Base-by-base conservation (phyloP, 257 asterid species). In the Salvia hispanica region DNA sequence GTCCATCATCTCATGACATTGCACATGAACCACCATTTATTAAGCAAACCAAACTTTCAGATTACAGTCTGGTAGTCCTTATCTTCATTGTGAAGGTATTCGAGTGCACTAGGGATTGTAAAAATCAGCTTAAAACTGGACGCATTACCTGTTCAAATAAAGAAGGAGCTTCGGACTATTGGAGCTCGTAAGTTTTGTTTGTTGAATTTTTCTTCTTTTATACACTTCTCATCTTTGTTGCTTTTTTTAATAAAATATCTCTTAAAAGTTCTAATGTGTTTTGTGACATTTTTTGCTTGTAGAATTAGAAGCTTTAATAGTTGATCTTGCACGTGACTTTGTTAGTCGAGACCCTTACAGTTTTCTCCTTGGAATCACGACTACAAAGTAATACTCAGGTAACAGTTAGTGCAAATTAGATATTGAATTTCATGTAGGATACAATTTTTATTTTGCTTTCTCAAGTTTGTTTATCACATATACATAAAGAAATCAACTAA, bases 301-400 rank as follows among this genome's bases (percentile, higher is more conserved):
- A 85, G 95, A 84, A 75, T 74, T 88, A 71, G 86, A 85, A 70
- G 86, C 79, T 69, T 73, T 77, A 74, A 83, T 83, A 60, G 72
- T 80, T 67, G 96, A 88, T 77, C 92, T 95, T 76, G 74, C 82
- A 39, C 88, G 90, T 31, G 72, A 75, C 76, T 71, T 91, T 77
- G 87, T 87, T 60, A 64, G 64, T 72, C 85, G 80, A 58, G 88
- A 74, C 75, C 97, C 98, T 64, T 73, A 78, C 74, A 89, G 94
- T 90, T 78, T 83, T 71, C 95, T 75, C 95, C 96, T 43, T 91
- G 98, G 98, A 91, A 82, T 73, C 89, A 85, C 87, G 89, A 81
- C 82, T 91, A 89, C 70, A 89, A 80, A 85, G 91, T 85, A 66
- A 80, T 89, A 61, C 68, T 86, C 47, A 89, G 88, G 95, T 87